Evolutionary conservation across 306 rosid genomes (phyloP).

Genomic region (Prunus armeniaca): DNA sequence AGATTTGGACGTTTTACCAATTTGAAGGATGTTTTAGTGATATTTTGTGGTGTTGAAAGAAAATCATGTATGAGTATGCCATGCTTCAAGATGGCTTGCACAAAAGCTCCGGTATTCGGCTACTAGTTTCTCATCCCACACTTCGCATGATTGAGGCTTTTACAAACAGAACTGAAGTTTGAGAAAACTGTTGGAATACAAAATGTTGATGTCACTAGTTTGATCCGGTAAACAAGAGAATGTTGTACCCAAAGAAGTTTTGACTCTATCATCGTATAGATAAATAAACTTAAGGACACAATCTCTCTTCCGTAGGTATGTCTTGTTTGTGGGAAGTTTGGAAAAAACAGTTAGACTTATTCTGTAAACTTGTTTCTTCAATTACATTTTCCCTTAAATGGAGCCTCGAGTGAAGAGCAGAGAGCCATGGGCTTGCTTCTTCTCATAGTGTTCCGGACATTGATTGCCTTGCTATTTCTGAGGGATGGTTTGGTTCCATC

Average conservation of each 20-base stretch:
- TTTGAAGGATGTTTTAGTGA: not conserved
- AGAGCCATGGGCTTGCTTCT: slow-evolving; percentile 46
- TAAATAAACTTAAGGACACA: not conserved
- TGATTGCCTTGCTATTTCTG: slow-evolving; percentile 30
- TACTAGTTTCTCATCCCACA: not conserved
- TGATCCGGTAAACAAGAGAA: not conserved
- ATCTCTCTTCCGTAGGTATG: not conserved
- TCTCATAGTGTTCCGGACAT: slow-evolving; percentile 53
- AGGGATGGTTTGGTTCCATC: slow-evolving; percentile 34
- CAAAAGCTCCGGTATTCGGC: not conserved
- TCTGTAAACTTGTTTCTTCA: not conserved
- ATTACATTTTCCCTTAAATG: slow-evolving; percentile 7
- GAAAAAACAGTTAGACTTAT: not conserved
- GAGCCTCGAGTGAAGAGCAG: slow-evolving; percentile 66
- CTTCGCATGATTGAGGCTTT: not conserved
- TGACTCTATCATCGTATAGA: not conserved
- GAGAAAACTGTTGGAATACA: not conserved
- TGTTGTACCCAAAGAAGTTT: not conserved
- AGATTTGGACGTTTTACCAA: not conserved
- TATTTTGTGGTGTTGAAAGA: not conserved
- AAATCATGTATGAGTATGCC: not conserved
- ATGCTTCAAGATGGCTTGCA: not conserved
- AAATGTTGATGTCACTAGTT: not conserved
- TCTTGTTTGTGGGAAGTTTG: not conserved
- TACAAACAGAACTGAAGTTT: not conserved